Evolutionary conservation across 2,329 filamentous ascomycete species (phyloP).

Genomic region (Cladorrhinum sp.): DNA sequence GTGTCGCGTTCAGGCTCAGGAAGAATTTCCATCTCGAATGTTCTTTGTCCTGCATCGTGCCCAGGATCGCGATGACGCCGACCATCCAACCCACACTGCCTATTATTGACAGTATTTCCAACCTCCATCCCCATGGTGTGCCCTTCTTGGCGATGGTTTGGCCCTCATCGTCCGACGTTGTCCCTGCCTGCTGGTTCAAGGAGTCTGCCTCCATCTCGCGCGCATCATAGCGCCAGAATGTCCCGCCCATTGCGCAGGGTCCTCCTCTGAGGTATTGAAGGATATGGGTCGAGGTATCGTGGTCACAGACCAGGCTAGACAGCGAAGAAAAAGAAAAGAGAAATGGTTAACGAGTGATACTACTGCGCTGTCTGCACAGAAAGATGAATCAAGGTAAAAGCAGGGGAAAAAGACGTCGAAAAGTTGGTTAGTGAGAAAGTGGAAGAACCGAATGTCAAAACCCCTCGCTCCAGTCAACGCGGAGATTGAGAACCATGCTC

Average conservation of each 20-base stretch:
- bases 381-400: too few relatives aligned
- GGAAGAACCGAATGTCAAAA: too few relatives aligned
- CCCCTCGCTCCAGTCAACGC: too few relatives aligned
- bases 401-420: too few relatives aligned
- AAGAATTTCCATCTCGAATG: slow-evolving; percentile 14
- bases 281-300: neutral
- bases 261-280: neutral
- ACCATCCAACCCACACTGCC: slow-evolving; percentile 8
- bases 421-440: too few relatives aligned
- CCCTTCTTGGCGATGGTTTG: neutral
- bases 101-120: slow-evolving; percentile 11
- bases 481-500: too few relatives aligned
- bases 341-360: too few relatives aligned
- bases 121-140: slow-evolving; percentile 3
- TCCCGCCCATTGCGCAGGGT: neutral
- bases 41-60: slow-evolving; percentile 11
- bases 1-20: slow-evolving; percentile 16
- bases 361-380: too few relatives aligned
- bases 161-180: neutral
- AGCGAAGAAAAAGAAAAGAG: neutral
- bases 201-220: neutral
- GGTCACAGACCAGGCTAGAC: neutral
- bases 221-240: neutral
- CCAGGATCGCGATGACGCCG: slow-evolving; percentile 15
- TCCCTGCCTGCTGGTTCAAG: neutral